Conservation (phyloP, 73 alveolate genomes). For the Tetrahymena borealis region DNA sequence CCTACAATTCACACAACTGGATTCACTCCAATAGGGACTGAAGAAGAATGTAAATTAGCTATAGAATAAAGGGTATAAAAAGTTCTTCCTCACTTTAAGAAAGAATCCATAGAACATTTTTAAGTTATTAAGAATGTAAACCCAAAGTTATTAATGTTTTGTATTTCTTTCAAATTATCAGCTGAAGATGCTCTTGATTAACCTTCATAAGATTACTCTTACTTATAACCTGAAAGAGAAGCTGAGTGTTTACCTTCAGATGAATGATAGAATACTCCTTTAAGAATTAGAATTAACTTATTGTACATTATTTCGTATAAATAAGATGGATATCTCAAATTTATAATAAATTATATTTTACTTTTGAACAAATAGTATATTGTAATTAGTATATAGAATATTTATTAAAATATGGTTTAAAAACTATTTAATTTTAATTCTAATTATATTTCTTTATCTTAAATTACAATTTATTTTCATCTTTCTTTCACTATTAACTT, state of each 20-base stretch:
- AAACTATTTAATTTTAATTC: too few relatives aligned
- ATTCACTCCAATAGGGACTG: conserved; percentile 51
- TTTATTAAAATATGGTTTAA: too few relatives aligned
- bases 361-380: too few relatives aligned
- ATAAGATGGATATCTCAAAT: too few relatives aligned
- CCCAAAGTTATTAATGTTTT: conserved; percentile 9
- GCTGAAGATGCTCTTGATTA: neutral
- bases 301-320: too few relatives aligned
- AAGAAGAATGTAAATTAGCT: neutral
- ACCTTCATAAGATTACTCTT: neutral
- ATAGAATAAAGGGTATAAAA: neutral
- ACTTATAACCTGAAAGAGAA: neutral
- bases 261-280: neutral
- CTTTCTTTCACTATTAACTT: too few relatives aligned
- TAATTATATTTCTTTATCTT: too few relatives aligned
- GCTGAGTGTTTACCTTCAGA: neutral
- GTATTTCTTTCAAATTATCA: conserved; percentile 1
- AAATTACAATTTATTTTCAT: too few relatives aligned
- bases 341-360: too few relatives aligned
- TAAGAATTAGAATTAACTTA: neutral
- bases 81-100: conserved; percentile 15
- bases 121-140: conserved; percentile 27
- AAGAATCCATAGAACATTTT: neutral
- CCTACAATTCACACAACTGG: conserved; percentile 93
- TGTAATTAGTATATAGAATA: too few relatives aligned